Evolutionary conservation across 2,329 filamentous ascomycete genomes (phyloP).

Genomic region (Colletotrichum liriopes): DNA sequence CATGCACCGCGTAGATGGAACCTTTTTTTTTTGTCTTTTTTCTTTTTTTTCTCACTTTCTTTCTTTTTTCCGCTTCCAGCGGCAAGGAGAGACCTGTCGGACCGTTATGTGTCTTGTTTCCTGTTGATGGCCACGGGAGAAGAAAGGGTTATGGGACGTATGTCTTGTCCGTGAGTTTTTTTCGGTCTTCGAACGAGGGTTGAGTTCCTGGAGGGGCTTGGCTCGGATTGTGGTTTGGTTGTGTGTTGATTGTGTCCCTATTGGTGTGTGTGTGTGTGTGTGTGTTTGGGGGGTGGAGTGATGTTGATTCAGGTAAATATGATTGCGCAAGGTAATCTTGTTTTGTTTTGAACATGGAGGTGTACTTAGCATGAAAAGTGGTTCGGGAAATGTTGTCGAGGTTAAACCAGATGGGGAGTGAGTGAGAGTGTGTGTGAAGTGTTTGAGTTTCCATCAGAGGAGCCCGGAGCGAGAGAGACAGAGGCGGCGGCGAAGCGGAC

Average conservation of each 20-base stretch:
- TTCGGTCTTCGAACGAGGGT: not conserved
- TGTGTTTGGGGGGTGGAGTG: no score
- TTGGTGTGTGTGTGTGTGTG: no score
- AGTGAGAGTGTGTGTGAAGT: no score
- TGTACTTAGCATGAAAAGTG: not conserved
- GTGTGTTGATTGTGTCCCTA: no score
- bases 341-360: not conserved
- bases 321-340: not conserved
- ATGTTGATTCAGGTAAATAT: no score
- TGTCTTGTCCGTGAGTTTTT: not conserved
- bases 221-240: not conserved
- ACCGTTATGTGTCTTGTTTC: slow-evolving; percentile 2
- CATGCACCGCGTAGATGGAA: not conserved
- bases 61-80: not conserved
- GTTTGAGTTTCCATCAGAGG: not conserved
- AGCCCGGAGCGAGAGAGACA: not conserved
- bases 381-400: not conserved
- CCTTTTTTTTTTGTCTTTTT: no score
- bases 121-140: not conserved
- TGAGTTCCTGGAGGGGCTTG: not conserved
- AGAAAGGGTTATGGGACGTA: not conserved
- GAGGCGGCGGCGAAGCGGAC: not conserved
- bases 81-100: not conserved
- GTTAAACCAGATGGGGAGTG: not conserved
- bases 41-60: no score